Base-by-base conservation (phyloP, 2,329 filamentous ascomycete genomes). In the Byssothecium circinans region DNA sequence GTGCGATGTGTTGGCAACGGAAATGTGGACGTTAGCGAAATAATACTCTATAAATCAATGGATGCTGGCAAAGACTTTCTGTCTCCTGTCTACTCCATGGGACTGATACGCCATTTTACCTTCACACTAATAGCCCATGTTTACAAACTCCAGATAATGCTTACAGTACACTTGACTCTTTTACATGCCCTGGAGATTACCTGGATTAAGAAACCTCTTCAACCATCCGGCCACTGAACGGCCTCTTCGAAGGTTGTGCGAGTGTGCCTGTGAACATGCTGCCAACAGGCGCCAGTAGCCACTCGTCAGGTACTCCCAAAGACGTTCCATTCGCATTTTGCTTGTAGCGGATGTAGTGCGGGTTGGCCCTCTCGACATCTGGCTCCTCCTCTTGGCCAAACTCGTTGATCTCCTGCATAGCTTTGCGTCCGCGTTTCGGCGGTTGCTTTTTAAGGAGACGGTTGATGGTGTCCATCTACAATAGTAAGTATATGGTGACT, bases 401-500 rank as follows among this genome's bases (percentile, higher is more conserved):
- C 27, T 77, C 80, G 11, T 69, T 73, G 35, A 68, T 68, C 11
- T 69, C 67, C 20, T 71, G 73, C 43, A 72, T 67, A 47, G 82
- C 83, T n/a, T 71, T 64, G 4, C 74, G 74, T 18, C 74, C 73
- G 32, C 76, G 74, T 70, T 92, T 91, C 19, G 88, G 86, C 1
- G 88, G 87, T 68, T 91, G 89, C 67, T 91, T 91, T 71, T 91
- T 91, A 43, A 94, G 82, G 2, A 94, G 83, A 62, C 91, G 91
- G 76, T 94, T 91, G 80, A 94, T 92, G 0, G 89, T 94, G 76
- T 92, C 89, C 81, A 90, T 89, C 88, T 91, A 49, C 1, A 14
- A n/a, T 15, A 32, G 30, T 67, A 41, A 64, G 58, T 35, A 49
- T 14, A n/a, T 38, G 20, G 12, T 8, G 27, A 32, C 12, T 34